Evolutionary conservation across 225 moss, liverwort and hornwort genomes (phyloP), one percentile per base, ranked within the genome.

Genomic region (Takakia lepidozioides): DNA sequence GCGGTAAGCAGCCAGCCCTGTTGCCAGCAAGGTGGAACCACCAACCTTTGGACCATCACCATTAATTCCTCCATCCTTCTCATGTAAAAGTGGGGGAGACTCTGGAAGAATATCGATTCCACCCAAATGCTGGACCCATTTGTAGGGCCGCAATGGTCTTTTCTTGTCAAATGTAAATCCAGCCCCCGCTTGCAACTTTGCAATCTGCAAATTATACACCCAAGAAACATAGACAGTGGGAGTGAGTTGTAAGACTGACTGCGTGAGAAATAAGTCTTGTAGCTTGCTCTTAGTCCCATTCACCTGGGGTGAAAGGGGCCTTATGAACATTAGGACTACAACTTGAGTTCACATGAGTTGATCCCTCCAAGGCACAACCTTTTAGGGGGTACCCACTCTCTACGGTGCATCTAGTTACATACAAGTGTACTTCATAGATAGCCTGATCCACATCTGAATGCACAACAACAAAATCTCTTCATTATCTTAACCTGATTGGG

Each of bases 81-180:
- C 83, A 10, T 64, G 79, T 59, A 71, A 53, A 38, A 72, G 56
- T 22, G 83, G 85, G 29, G 87, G 85, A 49, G 74, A 73, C 19
- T 87, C 76, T 27, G 87, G 85, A 38, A 98, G 87, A 63, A 65
- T 66, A 47, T 91, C 91, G 53, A 91, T 88, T 47, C 87, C 87
- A 51, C 87, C 87, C 50, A 98, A 75, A 61, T 85, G 81, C 66
- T 98, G 98, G 32, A 74, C 60, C 98, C 98, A 98, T 48, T 74
- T 91, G 52, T 81, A 98, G 4, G 98, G 98, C 38, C 87, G 78
- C 54, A 62, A 49, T 19, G 42, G 55, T 41, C 85, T 73, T 32
- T 81, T 98, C 41, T 68, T 21, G 38, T 98, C 98, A 58, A 80
- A 98, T 5, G 69, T 48, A 49, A 91, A 87, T 34, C 78, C 80